Evolutionary conservation across 768 basidiomycete genomes (phyloP).

Genomic region (Suillus tomentosus): DNA sequence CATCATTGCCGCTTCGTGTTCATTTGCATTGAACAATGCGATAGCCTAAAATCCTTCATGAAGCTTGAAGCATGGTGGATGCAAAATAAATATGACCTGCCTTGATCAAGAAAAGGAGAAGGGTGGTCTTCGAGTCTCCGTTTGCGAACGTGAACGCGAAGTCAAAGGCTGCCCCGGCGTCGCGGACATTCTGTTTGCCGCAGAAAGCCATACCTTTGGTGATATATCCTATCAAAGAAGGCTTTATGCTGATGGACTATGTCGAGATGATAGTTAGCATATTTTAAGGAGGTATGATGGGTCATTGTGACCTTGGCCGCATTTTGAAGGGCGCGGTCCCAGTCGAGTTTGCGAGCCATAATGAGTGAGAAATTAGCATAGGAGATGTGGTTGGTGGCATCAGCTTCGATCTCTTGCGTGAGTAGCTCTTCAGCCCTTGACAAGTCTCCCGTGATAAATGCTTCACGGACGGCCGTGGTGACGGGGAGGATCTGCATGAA

Average conservation of each 20-base stretch:
- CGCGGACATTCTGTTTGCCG: neutral
- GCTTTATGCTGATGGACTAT: neutral
- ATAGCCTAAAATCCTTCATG: neutral
- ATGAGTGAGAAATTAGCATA: neutral
- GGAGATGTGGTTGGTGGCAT: neutral
- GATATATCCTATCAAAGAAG: neutral
- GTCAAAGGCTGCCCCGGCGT: neutral
- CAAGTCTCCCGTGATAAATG: neutral
- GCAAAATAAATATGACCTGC: neutral
- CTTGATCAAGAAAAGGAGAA: conserved; percentile 1
- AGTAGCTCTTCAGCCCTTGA: neutral
- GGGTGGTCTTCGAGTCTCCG: neutral
- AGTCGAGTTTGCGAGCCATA: neutral
- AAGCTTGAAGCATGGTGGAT: neutral
- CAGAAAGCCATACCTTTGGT: neutral
- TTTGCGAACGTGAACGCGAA: neutral
- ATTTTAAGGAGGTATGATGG: neutral
- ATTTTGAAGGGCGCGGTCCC: neutral
- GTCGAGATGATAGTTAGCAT: neutral
- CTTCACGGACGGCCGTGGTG: neutral
- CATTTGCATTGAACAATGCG: neutral
- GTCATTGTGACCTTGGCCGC: neutral
- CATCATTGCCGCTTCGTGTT: neutral
- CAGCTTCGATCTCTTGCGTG: neutral
- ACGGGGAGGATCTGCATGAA: neutral